Base-by-base conservation (phyloP, 805 yeast species). In the Candida ortonii region DNA sequence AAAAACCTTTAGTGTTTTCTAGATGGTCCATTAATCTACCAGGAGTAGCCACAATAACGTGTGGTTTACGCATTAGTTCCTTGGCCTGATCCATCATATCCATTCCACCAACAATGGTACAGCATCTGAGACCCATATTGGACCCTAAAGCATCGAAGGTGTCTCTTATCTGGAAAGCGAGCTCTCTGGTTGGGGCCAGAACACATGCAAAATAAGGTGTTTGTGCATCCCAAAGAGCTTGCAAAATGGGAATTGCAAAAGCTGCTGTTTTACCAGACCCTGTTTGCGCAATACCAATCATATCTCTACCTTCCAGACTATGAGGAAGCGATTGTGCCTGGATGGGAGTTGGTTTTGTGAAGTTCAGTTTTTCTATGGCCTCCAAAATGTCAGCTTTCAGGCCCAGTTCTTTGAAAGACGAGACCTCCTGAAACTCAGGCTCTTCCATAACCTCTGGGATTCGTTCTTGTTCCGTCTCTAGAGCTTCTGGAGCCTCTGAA, bases 181-280 rank as follows among this genome's bases (percentile, higher is more conserved):
- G 65, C 63, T 84, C 94, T 68, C 94, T 73, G 1, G 94, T 84
- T 36, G 94, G 94, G 0, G 90, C 84, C 46, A 93, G 61, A 1
- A 93, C 93, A 47, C 93, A 78, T 4, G 95, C 95, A 61, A 78
- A 93, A 51, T 84, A 84, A 3, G 96, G 89, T 2, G 82, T 70
- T 52, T 90, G 96, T 17, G 81, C 88, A 36, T 86, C 78, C 87
- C 96, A 89, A 30, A 93, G 68, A 1, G 86, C 80, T 59, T 93
- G 97, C 20, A 93, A 69, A 28, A 93, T 86, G 1, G 98, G 98
- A 33, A 93, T 78, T 7, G 97, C 97, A 69, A 93, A 93, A 0
- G 98, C 98, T 0, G 97, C 98, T 0, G 98, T 93, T 61, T 90
- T 90, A 45, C 98, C 98, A 4, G 96, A 86, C 28, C 98, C 98